These are phyloP conservation scores for Termitomyces sp. DNA, from an alignment of 768 basidiomycete genomes.

Conservation along the genomic window DNA sequence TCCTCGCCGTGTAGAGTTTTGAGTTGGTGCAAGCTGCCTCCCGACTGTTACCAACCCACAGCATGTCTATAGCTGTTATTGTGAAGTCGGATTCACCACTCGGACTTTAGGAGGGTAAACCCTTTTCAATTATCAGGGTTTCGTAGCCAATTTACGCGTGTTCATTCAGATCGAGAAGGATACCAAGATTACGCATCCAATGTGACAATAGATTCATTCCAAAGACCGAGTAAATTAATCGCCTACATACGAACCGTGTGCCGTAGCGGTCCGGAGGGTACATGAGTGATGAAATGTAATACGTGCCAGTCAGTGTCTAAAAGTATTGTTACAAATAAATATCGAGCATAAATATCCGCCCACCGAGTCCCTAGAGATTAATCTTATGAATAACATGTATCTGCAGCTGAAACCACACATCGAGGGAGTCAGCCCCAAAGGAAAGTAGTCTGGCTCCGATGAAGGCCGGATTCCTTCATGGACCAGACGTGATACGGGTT, in stretches of 20 bases:
- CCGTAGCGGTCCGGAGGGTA: background rate
- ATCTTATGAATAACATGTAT: too few species aligned
- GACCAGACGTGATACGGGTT: constrained; percentile 35
- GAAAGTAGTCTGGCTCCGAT: too few species aligned
- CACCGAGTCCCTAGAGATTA: background rate
- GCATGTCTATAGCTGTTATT: background rate
- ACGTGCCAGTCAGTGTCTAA: background rate
- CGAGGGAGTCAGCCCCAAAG: background rate
- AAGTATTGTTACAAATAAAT: background rate
- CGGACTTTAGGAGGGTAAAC: background rate
- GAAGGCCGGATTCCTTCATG: constrained; percentile 34
- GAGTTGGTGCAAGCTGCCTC: too few species aligned
- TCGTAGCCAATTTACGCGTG: too few species aligned
- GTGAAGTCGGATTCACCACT: constrained; percentile 1
- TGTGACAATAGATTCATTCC: constrained; percentile 24
- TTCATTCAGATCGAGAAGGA: constrained; percentile 56
- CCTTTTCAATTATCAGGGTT: too few species aligned
- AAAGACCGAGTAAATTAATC: too few species aligned
- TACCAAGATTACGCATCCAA: constrained; percentile 55
- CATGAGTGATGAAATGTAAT: background rate
- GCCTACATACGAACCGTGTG: background rate
- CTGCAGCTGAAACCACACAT: background rate
- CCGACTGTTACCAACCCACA: too few species aligned
- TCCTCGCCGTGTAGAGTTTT: background rate
- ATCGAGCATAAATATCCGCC: background rate